These are phyloP conservation scores for Conringia planisiliqua DNA, from an alignment of 345 rosid species.

Conservation along the genomic window DNA sequence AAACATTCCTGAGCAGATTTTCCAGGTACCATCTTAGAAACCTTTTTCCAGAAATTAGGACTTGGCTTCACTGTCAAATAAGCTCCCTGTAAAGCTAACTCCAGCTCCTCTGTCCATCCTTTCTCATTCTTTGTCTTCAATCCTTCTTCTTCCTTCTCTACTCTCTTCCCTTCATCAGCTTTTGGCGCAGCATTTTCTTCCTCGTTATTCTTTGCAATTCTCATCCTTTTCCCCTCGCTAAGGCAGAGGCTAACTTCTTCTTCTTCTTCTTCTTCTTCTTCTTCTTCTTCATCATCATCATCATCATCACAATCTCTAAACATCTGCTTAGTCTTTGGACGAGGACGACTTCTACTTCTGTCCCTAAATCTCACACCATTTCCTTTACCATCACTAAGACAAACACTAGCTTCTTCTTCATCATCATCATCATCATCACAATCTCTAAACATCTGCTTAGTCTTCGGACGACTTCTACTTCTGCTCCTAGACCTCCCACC, in stretches of 20 bases:
- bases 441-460: constrained; percentile 7
- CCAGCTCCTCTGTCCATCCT: constrained; percentile 75
- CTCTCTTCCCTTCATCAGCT: constrained; percentile 18
- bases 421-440: neutral
- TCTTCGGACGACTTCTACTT: constrained; percentile 18
- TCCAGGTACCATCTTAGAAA: constrained; percentile 81
- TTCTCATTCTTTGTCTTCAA: constrained; percentile 26
- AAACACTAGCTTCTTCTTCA: neutral
- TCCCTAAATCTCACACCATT: constrained; percentile 11
- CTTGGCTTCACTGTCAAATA: constrained; percentile 65
- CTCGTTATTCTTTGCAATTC: constrained; percentile 1
- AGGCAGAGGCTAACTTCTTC: constrained; percentile 8
- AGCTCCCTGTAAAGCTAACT: constrained; percentile 70
- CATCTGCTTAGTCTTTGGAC: constrained; percentile 13
- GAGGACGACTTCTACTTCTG: constrained; percentile 15
- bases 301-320: constrained; percentile 2
- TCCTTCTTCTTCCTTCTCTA: constrained; percentile 9
- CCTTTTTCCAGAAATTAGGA: constrained; percentile 78
- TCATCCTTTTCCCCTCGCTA: constrained; percentile 12
- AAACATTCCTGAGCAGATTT: constrained; percentile 84
- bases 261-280: neutral
- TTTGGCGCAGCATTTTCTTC: constrained; percentile 1
- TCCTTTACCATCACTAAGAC: constrained; percentile 6
- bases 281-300: constrained; percentile 2
- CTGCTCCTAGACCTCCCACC: constrained; percentile 11